Evolutionary conservation across 192 early-diverging fungal species (phyloP), one percentile per base, ranked within the genome.

Genomic region (Hyaloraphidium curvatum): DNA sequence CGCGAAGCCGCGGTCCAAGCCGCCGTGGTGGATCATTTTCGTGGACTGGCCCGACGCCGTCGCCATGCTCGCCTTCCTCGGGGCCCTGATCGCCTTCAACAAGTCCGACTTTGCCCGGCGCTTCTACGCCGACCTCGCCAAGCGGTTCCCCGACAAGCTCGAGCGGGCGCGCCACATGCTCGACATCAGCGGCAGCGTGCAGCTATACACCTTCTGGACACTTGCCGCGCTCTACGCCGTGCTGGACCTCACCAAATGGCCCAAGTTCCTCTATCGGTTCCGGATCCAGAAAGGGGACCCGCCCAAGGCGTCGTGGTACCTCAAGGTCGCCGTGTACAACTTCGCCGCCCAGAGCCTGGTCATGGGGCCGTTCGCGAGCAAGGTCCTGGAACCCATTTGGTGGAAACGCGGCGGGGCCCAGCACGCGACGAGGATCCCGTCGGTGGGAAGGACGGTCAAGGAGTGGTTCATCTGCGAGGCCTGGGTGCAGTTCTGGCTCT

Each of bases 401-500:
- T 7, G 9, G 19, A 5, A 7, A 7, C 11, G 43, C 14, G 43
- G 43, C 11, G 43, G 43, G 5, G 25, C n/a, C n/a, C n/a, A n/a
- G n/a, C 5, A 48, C 23, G 14, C 17, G 7, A 48, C 14, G 43
- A 48, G 7, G 17, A 48, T 48, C 23, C 43, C 43, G 7, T 11
- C 43, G 7, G 43, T 25, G 23, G 14, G 43, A 25, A 14, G 25
- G 25, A 22, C 43, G 17, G 43, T 48, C 43, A 48, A 48, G 43
- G 43, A 48, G 23, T 48, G 14, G 7, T 25, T 48, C 43, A 48
- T 48, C 25, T 9, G 7, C 7, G 43, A 48, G 19, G 23, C 23
- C 11, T 48, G 43, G 43, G 14, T 48, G 17, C 17, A 48, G 19
- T 48, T 48, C 43, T 48, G 43, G 43, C 43, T 48, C 43, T 48